Base-by-base conservation (phyloP, 1,284 basidiomycete genomes). In the Polyporus tsugae region DNA sequence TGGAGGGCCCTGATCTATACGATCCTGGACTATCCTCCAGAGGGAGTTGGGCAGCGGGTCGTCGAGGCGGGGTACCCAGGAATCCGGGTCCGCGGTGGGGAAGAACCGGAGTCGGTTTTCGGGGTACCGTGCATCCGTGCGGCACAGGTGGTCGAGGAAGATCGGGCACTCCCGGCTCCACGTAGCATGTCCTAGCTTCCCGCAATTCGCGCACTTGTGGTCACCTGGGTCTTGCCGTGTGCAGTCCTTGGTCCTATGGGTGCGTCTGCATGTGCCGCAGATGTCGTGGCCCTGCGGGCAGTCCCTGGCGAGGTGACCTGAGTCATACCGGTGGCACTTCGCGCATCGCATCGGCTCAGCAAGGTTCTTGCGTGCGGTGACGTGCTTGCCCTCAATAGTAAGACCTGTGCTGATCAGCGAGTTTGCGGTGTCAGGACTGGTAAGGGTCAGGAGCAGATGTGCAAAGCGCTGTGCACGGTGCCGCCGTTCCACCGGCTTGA, bases 231-330 rank as follows among this genome's bases (percentile, higher is more conserved):
- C 52, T 13, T 19, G 6, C 0, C 36, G 39, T 0, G 39, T 25
- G 61, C 71, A 72, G 11, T 71, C 52, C 0, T 52, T 55, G 3
- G 72, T 74, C 10, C 35, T 38, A 67, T 80, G 78, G 5, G 64
- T 62, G 0, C 62, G 64, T 0, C 70, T 71, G 62, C 79, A 81
- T 11, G 41, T 70, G 0, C 74, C 73, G 66, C 79, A 80, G 6
- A n/a, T n/a, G n/a, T n/a, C n/a, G n/a, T n/a, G n/a, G n/a, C n/a
- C n/a, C n/a, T n/a, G n/a, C n/a, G n/a, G n/a, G 42, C 42, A 6
- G 19, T n/a, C n/a, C n/a, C n/a, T n/a, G n/a, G n/a, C n/a, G n/a
- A n/a, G n/a, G n/a, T n/a, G n/a, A n/a, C n/a, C n/a, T n/a, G n/a
- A n/a, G n/a, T n/a, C n/a, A n/a, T n/a, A n/a, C n/a, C n/a, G n/a